phyloP scores from a whole-genome alignment of 495 filamentous ascomycete species.

The Xylaria longipes region DNA sequence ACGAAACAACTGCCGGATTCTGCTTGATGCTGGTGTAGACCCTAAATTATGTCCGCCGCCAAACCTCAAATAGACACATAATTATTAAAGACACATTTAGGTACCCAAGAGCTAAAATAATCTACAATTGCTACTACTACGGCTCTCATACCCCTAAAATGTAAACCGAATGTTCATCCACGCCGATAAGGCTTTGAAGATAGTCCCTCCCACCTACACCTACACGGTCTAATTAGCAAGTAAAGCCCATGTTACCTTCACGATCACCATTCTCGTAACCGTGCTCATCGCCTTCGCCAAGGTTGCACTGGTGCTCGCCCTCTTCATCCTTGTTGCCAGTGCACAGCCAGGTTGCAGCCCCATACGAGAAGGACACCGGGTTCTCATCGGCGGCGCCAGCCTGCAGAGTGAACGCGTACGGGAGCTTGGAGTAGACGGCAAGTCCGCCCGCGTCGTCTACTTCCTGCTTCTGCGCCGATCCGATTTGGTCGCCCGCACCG shows the following conservation, averaged over 20 bases:
- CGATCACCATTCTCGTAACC: neutral
- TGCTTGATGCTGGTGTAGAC: too few relatives aligned
- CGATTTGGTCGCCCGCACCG: neutral
- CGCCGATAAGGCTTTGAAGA: too few relatives aligned
- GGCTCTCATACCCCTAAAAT: too few relatives aligned
- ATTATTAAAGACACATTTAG: too few relatives aligned
- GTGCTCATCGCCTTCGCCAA: neutral
- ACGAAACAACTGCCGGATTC: too few relatives aligned
- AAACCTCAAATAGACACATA: too few relatives aligned
- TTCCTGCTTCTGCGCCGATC: slow-evolving; percentile 2
- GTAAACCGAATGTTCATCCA: too few relatives aligned
- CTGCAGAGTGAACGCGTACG: neutral
- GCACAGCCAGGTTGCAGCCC: neutral
- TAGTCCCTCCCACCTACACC: too few relatives aligned
- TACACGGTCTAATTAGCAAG: neutral
- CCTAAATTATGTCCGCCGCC: too few relatives aligned
- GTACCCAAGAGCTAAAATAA: too few relatives aligned
- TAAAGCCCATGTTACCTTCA: neutral
- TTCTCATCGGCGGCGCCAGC: neutral
- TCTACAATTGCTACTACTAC: too few relatives aligned
- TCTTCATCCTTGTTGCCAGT: slow-evolving; percentile 5
- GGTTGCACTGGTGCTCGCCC: neutral
- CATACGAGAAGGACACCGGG: neutral
- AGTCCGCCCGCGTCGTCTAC: neutral
- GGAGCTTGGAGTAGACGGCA: neutral